Evolutionary conservation across 2,329 filamentous ascomycete genomes (phyloP), one percentile per base, ranked within the genome.

Genomic region (Diaporthe destruens): DNA sequence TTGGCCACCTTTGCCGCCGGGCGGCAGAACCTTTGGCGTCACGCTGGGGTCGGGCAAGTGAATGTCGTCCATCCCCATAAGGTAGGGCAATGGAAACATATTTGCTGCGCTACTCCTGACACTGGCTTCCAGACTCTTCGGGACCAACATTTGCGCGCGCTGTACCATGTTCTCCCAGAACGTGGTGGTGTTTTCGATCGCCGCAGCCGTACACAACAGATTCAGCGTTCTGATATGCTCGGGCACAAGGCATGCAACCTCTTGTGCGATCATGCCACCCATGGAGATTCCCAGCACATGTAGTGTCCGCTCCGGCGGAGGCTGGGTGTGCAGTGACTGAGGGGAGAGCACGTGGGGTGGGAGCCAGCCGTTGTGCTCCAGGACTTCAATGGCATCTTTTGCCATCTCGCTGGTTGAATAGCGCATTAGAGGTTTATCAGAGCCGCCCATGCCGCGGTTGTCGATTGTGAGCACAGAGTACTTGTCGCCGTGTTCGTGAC

Each of bases 181-280:
- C n/a, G 86, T 82, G 59, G 85, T 86, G 34, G 90, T 90, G 82
- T 90, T 90, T 75, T 90, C 87, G 72, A 92, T 85, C 44, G 80
- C 80, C 6, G 90, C 87, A 1, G 90, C 88, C 2, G 91, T 93
- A 80, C 87, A 90, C 74, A 91, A 81, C 3, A 94, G 85, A 44
- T 83, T 87, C 23, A 94, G 82, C 20, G 87, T 89, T 32, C 84
- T 82, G 69, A 93, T 80, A 59, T 88, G 84, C 16, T 82, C 75
- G 0, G 90, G 89, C 39, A 85, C 82, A n/a, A 85, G 80, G 76
- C 82, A 84, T 29, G 87, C 90, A 5, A 98, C 79, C 83, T 98
- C 95, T 82, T 97, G 95, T 2, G 93, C 90, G 77, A 98, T 96
- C 95, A 98, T 97, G 78, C 95, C 94, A 75, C 94, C 94, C 88